Base-by-base conservation (phyloP, 1,139 yeast species). In the Eremothecium gossypii region DNA sequence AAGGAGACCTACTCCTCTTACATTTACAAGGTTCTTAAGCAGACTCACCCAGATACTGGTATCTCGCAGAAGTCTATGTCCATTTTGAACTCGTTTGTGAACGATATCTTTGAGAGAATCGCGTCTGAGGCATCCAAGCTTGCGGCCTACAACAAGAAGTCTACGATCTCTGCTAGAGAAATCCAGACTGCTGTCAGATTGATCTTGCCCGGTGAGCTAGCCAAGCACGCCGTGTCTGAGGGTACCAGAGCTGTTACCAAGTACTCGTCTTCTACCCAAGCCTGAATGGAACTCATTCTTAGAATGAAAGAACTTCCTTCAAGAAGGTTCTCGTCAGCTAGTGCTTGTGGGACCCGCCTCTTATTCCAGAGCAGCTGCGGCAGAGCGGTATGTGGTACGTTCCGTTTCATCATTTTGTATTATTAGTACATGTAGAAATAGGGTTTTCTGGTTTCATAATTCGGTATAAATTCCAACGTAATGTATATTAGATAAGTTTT, bases 231-330 rank as follows among this genome's bases (percentile, higher is more conserved):
- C 63, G 96, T 87, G 63, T 84, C 96, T 61, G 97, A 89, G 75
- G 97, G 97, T 79, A 89, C 97, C 63, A 87, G 96, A 83, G 96
- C 98, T 70, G 97, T 91, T 63, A 89, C 97, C 71, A 91, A 91
- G 79, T 91, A 89, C 81, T 86, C 96, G 65, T 84, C 96, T 62
- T 45, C 53, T 13, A 44, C 49, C 13, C 49, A 57, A 46, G 60
- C 60, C 48, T 57, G 49, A 45, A 29, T 35, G 30, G 11, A 12
- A 29, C 13, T 29, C 23, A 17, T 17, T 6, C 23, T 17, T 17
- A 6, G 23, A 17, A 17, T 17, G 23, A 17, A 17, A 17, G 23
- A 17, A 17, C 23, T 17, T 17, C 23, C 23, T 17, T 17, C 6
- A 17, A 17, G 23, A 17, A 17, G 6, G 23, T 17, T 17, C 23